Conservation (phyloP, 352 stramenopile genomes). For the Elongisporangium senticosum region DNA sequence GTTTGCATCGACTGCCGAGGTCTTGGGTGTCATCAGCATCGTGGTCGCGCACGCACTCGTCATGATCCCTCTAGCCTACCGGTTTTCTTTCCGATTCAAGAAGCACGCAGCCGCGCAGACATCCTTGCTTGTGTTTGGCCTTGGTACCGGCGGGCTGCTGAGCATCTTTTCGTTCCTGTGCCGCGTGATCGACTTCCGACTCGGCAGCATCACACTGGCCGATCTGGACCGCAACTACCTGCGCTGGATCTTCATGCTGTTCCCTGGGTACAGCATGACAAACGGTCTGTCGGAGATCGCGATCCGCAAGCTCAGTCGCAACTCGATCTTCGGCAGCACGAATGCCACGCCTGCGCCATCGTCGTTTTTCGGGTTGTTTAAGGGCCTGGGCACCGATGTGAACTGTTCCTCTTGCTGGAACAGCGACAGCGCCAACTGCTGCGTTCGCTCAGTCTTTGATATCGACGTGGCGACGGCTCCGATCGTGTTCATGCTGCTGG, state of each 20-base stretch:
- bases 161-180: conserved; percentile 79
- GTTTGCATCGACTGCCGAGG: conserved; percentile 25
- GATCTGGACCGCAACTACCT: conserved; percentile 63
- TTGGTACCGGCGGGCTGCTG: conserved; percentile 51
- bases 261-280: conserved; percentile 65
- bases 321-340: conserved; percentile 26
- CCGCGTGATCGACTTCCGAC: conserved; percentile 51
- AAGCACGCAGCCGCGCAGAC: conserved; percentile 59
- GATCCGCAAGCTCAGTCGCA: conserved; percentile 62
- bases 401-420: conserved; percentile 52
- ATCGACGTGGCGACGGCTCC: conserved; percentile 47
- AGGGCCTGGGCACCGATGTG: conserved; percentile 32
- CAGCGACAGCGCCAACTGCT: conserved; percentile 25
- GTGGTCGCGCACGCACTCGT: conserved; percentile 36
- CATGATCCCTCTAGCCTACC: conserved; percentile 55
- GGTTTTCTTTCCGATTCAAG: conserved; percentile 56
- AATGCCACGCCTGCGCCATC: conserved; percentile 20
- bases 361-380: conserved; percentile 54
- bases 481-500: conserved; percentile 40
- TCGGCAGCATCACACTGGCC: conserved; percentile 44
- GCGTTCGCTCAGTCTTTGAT: conserved; percentile 44
- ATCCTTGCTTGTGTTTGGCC: conserved; percentile 54
- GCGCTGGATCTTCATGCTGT: conserved; percentile 65
- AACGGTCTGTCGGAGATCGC: conserved; percentile 68
- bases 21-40: conserved; percentile 32